These are phyloP conservation scores for Protomyces inouyei DNA, from an alignment of 1,139 yeast genomes.

Conservation along the genomic window DNA sequence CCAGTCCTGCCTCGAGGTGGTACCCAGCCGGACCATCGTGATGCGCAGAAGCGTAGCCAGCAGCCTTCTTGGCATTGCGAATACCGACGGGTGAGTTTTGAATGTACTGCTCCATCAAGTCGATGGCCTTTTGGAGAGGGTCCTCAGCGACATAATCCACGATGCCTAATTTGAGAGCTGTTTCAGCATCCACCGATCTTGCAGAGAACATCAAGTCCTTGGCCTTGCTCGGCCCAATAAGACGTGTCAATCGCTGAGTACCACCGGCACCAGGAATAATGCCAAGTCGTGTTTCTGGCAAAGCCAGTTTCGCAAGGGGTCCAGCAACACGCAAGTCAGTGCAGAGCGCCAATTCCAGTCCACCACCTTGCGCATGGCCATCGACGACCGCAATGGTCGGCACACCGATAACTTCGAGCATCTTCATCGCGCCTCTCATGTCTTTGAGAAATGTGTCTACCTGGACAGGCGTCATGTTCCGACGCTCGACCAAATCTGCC, in stretches of 20 bases:
- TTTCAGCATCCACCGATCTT: slow-evolving; percentile 1
- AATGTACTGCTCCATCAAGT: slow-evolving; percentile 3
- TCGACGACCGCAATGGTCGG: slow-evolving; percentile 14
- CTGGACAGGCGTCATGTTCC: slow-evolving; percentile 8
- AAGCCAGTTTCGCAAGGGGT: slow-evolving; percentile 5
- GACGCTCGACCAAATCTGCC: slow-evolving; percentile 20
- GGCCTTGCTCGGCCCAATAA: slow-evolving; percentile 14
- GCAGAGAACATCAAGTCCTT: slow-evolving; percentile 18
- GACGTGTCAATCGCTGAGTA: slow-evolving; percentile 14
- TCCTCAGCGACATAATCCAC: background rate
- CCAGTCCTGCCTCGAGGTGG: slow-evolving; percentile 8
- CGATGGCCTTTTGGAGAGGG: slow-evolving; percentile 2
- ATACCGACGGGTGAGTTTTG: slow-evolving; percentile 20
- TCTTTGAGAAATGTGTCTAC: slow-evolving; percentile 10
- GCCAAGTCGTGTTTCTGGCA: slow-evolving; percentile 21
- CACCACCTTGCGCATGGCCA: slow-evolving; percentile 24
- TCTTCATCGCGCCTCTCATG: slow-evolving; percentile 7
- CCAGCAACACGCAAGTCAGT: slow-evolving; percentile 18
- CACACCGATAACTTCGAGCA: background rate
- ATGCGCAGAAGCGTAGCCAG: slow-evolving; percentile 3
- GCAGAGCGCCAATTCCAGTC: slow-evolving; percentile 14
- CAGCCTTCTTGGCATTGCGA: slow-evolving; percentile 9
- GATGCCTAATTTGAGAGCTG: slow-evolving; percentile 3
- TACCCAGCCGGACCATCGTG: slow-evolving; percentile 1
- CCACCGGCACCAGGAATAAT: slow-evolving; percentile 27